A percentile compares a stretch with the other conserved stretches of the same genome.
Evolutionary conservation across 2,329 filamentous ascomycete species (phyloP).

Genomic region (Curvularia verruculosa): DNA sequence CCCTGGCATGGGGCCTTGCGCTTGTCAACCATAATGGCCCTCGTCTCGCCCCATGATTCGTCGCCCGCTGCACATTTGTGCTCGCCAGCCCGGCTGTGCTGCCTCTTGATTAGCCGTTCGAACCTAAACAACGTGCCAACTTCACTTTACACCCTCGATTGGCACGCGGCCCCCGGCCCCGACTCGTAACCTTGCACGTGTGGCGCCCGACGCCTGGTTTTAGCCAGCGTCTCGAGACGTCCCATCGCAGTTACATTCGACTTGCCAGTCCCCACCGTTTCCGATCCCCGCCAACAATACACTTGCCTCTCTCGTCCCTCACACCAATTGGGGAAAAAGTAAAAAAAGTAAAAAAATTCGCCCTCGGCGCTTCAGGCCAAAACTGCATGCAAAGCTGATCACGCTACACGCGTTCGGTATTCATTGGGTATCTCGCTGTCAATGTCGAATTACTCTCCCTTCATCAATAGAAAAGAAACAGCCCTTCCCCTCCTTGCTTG

Average conservation of each 20-base stretch:
- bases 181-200: constrained; percentile 5
- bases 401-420: background rate
- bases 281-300: background rate
- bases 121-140: constrained; percentile 10
- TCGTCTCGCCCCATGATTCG: constrained; percentile 23
- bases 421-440: constrained; percentile 19
- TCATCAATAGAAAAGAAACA: constrained; percentile 44
- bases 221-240: constrained; percentile 11
- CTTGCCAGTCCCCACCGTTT: background rate
- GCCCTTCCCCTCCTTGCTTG: constrained; percentile 33
- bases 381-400: background rate
- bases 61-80: constrained; percentile 22
- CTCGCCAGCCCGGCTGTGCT: constrained; percentile 21
- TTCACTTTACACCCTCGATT: constrained; percentile 6
- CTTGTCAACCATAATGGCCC: constrained; percentile 3
- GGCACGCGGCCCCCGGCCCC: constrained; percentile 7
- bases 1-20: background rate
- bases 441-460: background rate
- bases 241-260: background rate
- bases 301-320: background rate
- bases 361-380: background rate
- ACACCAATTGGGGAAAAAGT: background rate
- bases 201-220: constrained; percentile 15
- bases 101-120: constrained; percentile 21
- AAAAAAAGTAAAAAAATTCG: background rate